Conservation (phyloP, 768 basidiomycete genomes). For the Mycena alexandri region DNA sequence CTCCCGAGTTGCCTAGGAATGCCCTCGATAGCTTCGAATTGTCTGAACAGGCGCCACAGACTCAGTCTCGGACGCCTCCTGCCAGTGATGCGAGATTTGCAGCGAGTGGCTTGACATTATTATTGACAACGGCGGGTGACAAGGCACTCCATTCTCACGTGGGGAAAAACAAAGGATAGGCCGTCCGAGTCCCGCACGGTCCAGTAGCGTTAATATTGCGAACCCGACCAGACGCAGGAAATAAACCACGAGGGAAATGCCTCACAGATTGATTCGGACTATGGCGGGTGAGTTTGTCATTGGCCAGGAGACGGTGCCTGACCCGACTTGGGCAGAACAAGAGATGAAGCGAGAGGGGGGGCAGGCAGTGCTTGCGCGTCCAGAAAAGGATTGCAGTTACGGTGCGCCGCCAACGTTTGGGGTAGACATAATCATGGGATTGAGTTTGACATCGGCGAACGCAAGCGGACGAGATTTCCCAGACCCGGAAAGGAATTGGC, state of each 20-base stretch:
- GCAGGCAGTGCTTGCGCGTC: neutral
- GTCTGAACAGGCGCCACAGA: neutral
- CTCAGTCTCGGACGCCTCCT: neutral
- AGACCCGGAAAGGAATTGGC: conserved; percentile 15
- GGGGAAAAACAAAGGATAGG: conserved; percentile 1
- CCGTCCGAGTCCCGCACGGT: too few relatives aligned
- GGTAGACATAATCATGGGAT: neutral
- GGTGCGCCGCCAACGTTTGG: neutral
- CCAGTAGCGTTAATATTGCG: too few relatives aligned
- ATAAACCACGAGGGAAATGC: neutral
- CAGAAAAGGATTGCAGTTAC: conserved; percentile 1
- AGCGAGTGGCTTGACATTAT: neutral
- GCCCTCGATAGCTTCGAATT: conserved; percentile 3
- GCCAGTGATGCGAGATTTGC: conserved; percentile 1
- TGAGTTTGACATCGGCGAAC: neutral
- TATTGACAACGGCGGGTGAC: neutral
- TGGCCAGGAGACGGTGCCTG: conserved; percentile 26
- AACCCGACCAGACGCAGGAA: neutral
- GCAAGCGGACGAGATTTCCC: conserved; percentile 1
- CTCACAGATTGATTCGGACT: neutral
- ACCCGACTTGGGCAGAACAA: neutral
- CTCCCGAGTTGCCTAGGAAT: conserved; percentile 12
- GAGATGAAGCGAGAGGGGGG: neutral
- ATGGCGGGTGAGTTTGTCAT: conserved; percentile 9
- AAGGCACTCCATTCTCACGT: neutral